Conservation (phyloP, 805 yeast species). For the Ogataea polymorpha region DNA sequence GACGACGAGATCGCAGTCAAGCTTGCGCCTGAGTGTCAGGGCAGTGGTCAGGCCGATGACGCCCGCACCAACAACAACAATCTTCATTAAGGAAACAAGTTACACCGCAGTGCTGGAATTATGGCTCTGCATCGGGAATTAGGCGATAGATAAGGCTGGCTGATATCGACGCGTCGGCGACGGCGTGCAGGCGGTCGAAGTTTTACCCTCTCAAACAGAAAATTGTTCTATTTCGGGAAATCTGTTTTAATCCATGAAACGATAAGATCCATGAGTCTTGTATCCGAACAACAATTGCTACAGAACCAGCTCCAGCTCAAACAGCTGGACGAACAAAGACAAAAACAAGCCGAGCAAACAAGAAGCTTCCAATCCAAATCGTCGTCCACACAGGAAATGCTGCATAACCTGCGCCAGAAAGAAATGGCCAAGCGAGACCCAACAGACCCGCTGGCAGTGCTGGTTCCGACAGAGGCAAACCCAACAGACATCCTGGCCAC, state of each 20-base stretch:
- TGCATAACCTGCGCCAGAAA: conserved; percentile 21
- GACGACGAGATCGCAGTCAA: conserved; percentile 37
- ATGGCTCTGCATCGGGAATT: too few species aligned
- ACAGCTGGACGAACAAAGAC: conserved; percentile 41
- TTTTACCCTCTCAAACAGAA: conserved; percentile 13
- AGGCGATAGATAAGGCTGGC: background rate
- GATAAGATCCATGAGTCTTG: conserved; percentile 29
- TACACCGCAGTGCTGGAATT: too few species aligned
- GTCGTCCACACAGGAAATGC: conserved; percentile 30
- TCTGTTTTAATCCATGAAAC: conserved; percentile 7
- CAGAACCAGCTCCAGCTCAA: conserved; percentile 46
- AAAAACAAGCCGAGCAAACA: conserved; percentile 42
- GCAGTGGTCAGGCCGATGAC: conserved; percentile 56
- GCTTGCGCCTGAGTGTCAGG: conserved; percentile 30
- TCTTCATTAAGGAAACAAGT: conserved; percentile 5
- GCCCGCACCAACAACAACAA: conserved; percentile 54
- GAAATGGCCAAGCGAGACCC: conserved; percentile 36
- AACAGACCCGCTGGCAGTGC: conserved; percentile 45
- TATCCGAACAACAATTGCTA: conserved; percentile 43
- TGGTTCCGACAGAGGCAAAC: conserved; percentile 57
- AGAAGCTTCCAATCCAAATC: conserved; percentile 37
- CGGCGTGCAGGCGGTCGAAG: conserved; percentile 1
- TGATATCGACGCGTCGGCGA: conserved; percentile 6
- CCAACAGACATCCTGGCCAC: conserved; percentile 88
- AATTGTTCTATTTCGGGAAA: conserved; percentile 6